Conservation (phyloP, 768 basidiomycete species). For the Mycena rosella region DNA sequence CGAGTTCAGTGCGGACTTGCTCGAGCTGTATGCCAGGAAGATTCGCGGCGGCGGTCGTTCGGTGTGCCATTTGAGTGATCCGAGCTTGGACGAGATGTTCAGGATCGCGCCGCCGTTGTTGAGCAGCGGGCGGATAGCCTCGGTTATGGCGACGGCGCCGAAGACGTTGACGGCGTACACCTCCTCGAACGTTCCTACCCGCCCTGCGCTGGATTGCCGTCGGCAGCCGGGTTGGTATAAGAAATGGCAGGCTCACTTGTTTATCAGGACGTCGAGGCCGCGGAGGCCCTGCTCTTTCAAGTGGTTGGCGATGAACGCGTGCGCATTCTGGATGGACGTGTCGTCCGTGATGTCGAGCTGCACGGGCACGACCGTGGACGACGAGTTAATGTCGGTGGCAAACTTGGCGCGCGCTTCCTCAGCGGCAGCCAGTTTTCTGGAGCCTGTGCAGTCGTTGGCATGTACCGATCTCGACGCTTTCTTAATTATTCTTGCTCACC, state of each 20-base stretch:
- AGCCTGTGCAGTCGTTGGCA: not conserved
- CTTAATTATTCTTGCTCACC: not conserved
- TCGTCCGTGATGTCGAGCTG: constrained; percentile 10
- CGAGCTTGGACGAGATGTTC: constrained; percentile 26
- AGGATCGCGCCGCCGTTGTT: constrained; percentile 24
- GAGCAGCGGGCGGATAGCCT: constrained; percentile 23
- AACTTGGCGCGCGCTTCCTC: not conserved
- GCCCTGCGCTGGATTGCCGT: not conserved
- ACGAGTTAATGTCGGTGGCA: not conserved
- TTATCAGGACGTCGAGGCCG: constrained; percentile 17
- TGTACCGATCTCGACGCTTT: no score
- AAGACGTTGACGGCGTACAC: constrained; percentile 27
- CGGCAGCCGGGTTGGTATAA: not conserved
- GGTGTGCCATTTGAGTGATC: not conserved
- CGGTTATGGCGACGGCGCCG: constrained; percentile 15
- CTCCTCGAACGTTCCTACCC: not conserved
- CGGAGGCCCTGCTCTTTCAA: not conserved
- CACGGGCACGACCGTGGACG: not conserved
- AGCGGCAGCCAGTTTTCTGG: not conserved
- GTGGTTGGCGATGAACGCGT: not conserved
- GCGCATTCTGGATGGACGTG: not conserved
- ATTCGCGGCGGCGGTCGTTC: not conserved
- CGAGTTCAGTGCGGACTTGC: constrained; percentile 25
- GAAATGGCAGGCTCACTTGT: constrained; percentile 17
- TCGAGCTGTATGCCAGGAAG: constrained; percentile 14